Percentiles rank a stretch among this genome's conserved stretches.
These are phyloP conservation scores for Vanrija sp. DNA, from an alignment of 1,284 basidiomycete species.

Conservation along the genomic window DNA sequence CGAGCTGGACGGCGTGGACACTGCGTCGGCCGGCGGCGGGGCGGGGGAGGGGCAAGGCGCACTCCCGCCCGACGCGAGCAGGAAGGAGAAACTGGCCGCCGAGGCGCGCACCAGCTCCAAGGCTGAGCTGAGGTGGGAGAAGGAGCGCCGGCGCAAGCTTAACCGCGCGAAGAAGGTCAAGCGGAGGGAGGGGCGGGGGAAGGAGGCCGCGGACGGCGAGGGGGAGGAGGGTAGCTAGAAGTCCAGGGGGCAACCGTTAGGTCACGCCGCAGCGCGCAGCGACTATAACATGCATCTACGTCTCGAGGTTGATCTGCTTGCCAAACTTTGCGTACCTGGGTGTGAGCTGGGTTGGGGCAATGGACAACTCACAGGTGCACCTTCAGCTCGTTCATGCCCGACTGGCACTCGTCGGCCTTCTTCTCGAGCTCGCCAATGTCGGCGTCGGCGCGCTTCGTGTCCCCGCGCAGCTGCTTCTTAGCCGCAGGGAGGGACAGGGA, in stretches of 20 bases:
- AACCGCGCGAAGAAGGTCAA: slow-evolving; percentile 46
- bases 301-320: slow-evolving; percentile 83
- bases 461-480: slow-evolving; percentile 66
- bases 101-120: slow-evolving; percentile 27
- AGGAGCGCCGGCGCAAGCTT: slow-evolving; percentile 43
- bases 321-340: slow-evolving; percentile 82
- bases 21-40: neutral
- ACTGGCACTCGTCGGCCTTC: slow-evolving; percentile 68
- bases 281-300: slow-evolving; percentile 11
- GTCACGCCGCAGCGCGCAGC: neutral
- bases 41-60: neutral
- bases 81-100: slow-evolving; percentile 21
- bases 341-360: neutral
- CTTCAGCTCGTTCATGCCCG: slow-evolving; percentile 85
- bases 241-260: neutral
- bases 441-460: slow-evolving; percentile 59
- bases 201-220: slow-evolving; percentile 3
- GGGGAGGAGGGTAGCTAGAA: neutral
- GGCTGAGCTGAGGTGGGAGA: slow-evolving; percentile 43
- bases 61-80: neutral
- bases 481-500: slow-evolving; percentile 70
- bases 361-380: slow-evolving; percentile 56
- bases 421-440: slow-evolving; percentile 59
- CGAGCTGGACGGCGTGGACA: slow-evolving; percentile 2
- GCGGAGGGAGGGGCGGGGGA: slow-evolving; percentile 23